These are phyloP conservation scores for Aureobasidium sp. DNA, from an alignment of 2,329 filamentous ascomycete genomes.

Conservation along the genomic window DNA sequence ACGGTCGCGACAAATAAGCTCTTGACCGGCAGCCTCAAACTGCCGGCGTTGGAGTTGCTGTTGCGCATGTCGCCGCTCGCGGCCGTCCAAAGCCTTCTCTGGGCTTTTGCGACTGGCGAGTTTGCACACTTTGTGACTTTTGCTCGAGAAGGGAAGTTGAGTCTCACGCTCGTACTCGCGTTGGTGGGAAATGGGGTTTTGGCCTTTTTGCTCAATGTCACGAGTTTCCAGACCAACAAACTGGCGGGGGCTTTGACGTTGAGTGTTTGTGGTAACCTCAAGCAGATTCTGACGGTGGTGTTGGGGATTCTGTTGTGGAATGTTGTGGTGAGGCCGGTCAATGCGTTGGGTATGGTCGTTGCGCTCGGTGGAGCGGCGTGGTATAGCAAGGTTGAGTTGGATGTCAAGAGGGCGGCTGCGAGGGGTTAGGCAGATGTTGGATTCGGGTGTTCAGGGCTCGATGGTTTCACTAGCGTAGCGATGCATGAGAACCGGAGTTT, in stretches of 20 bases:
- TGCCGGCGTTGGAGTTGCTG: conserved; percentile 55
- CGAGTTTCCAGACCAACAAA: conserved; percentile 35
- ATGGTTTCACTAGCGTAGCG: too few species aligned
- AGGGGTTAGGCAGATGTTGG: neutral
- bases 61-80: conserved; percentile 57
- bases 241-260: conserved; percentile 33
- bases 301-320: conserved; percentile 32
- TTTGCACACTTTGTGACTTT: conserved; percentile 21
- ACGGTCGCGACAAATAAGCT: conserved; percentile 58
- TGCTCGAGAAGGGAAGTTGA: conserved; percentile 23
- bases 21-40: conserved; percentile 55
- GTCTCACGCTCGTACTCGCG: conserved; percentile 20
- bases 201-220: conserved; percentile 32
- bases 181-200: conserved; percentile 29
- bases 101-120: conserved; percentile 49
- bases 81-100: conserved; percentile 48
- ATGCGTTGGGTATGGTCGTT: conserved; percentile 48
- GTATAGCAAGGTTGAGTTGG: conserved; percentile 53
- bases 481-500: neutral
- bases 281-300: conserved; percentile 32
- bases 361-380: conserved; percentile 50
- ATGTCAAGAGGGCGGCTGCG: conserved; percentile 34
- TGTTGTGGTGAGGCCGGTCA: conserved; percentile 32
- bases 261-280: conserved; percentile 32
- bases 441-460: too few species aligned